phyloP scores from a whole-genome alignment of 208 protist genomes.

The Crithidia thermophila region DNA sequence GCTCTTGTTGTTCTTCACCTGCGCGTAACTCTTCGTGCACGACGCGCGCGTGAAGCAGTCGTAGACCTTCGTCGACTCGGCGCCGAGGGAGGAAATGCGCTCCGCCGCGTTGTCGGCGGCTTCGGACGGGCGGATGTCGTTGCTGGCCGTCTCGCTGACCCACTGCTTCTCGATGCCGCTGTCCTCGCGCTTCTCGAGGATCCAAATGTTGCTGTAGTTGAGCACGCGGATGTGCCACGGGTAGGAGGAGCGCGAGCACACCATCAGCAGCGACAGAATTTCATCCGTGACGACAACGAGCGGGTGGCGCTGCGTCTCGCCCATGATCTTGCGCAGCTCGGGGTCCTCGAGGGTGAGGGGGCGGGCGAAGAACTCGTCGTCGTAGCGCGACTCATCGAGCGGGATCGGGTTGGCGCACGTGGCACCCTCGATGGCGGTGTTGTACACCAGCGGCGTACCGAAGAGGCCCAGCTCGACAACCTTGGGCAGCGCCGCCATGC shows the following conservation, averaged over 20 bases:
- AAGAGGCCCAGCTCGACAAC: conserved; percentile 54
- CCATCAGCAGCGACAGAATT: conserved; percentile 83
- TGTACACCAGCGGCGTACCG: conserved; percentile 67
- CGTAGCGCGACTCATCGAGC: conserved; percentile 50
- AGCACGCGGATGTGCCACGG: conserved; percentile 84
- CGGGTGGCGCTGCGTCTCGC: conserved; percentile 39
- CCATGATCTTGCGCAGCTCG: conserved; percentile 58
- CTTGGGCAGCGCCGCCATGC: conserved; percentile 34
- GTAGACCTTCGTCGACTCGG: conserved; percentile 76
- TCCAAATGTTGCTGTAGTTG: conserved; percentile 48
- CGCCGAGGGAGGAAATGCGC: conserved; percentile 62
- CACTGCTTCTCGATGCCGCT: conserved; percentile 79
- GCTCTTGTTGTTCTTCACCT: conserved; percentile 55
- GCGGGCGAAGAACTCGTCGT: conserved; percentile 38
- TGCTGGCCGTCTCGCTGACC: conserved; percentile 79
- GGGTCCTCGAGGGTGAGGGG: conserved; percentile 52
- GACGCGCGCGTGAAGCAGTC: conserved; percentile 65
- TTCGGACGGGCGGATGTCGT: conserved; percentile 61
- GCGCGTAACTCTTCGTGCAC: conserved; percentile 55
- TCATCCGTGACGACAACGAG: conserved; percentile 83
- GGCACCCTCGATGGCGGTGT: conserved; percentile 61
- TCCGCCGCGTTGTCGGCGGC: conserved; percentile 50
- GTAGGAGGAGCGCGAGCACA: conserved; percentile 70
- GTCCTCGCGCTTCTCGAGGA: conserved; percentile 64
- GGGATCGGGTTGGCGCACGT: conserved; percentile 39